Evolutionary conservation across 768 basidiomycete species (phyloP), one percentile per base, ranked within the genome.

Genomic region (Collybia mongolica): DNA sequence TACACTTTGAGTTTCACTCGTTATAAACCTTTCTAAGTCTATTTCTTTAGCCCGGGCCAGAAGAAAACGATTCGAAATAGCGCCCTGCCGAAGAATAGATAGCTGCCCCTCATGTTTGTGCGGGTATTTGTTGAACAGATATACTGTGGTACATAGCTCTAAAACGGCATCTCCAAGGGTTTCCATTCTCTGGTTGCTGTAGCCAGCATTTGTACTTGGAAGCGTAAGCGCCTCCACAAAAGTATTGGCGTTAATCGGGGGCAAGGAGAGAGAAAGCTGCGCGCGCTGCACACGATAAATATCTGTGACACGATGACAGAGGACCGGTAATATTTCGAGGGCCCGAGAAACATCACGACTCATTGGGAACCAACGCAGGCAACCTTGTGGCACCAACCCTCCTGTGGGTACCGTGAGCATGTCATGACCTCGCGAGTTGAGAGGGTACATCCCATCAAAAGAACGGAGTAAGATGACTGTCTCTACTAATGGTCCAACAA

Each of bases 161-260:
- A 93, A 73, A 1, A 93, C 89, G 0, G 86, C 81, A 60, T 96
- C 93, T 7, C 93, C 93, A 6, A 95, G 72, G 0, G 91, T 93
- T 64, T 96, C 93, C 48, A 95, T 64, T 0, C 90, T 82, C 59
- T 96, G 90, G 54, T 94, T 95, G 65, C 78, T 90, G 69, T 81
- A 91, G 7, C 79, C 77, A 6, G 81, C 76, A 28, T 60, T 61
- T 5, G 86, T 77, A 29, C 75, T 74, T 1, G 93, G 93, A 9
- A 92, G 70, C 1, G 90, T 92, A 19, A 90, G 75, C 5, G 89
- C 90, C 60, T 93, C 85, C 2, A 84, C 72, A 39, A 93, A 73
- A 6, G 81, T 70, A 36, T 81, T 70, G 29, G 79, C 75, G 1
- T 63, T 55, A 43, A 93, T 80, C 0, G 76, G 66, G 2, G 89